phyloP scores from a whole-genome alignment of 31 red algal genomes.

The Porphyra umbilicalis region DNA sequence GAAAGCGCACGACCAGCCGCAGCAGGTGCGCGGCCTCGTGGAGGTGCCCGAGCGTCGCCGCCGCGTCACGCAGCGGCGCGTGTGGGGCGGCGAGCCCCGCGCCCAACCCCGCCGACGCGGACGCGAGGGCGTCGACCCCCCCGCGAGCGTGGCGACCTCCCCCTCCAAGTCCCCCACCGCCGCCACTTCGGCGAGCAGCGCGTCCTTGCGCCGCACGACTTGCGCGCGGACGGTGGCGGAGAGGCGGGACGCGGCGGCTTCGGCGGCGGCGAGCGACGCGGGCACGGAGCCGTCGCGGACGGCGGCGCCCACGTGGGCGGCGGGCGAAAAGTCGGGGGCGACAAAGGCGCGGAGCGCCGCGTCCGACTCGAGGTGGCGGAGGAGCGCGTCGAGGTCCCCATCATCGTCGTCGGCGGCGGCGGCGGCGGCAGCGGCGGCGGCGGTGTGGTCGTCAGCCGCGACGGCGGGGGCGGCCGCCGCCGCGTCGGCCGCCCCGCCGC shows the following conservation, averaged over 20 bases:
- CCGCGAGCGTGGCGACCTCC: constrained; percentile 36
- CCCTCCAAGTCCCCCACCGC: constrained; percentile 48
- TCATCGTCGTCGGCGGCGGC: not conserved
- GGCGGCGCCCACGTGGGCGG: constrained; percentile 38
- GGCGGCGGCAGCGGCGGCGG: not conserved
- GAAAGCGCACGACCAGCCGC: constrained; percentile 34
- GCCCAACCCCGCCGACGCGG: constrained; percentile 21
- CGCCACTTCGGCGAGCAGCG: constrained; percentile 56
- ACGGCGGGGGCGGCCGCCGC: no score
- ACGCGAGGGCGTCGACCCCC: constrained; percentile 21
- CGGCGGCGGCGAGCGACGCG: constrained; percentile 27
- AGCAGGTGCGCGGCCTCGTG: constrained; percentile 36
- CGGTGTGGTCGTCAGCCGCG: not conserved
- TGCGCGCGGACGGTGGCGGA: constrained; percentile 47
- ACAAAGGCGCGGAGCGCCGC: constrained; percentile 44
- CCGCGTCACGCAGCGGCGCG: constrained; percentile 27
- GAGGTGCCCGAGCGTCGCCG: constrained; percentile 29
- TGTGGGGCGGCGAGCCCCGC: constrained; percentile 35
- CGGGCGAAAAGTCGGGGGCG: constrained; percentile 15
- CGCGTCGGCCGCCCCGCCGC: no score
- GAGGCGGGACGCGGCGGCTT: constrained; percentile 46
- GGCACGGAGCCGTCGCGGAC: constrained; percentile 28
- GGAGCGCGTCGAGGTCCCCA: constrained; percentile 13
- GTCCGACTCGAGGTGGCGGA: constrained; percentile 28
- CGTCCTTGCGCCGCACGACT: constrained; percentile 61